Conservation (phyloP, 179 eudicot genomes). For the Amaranthus tricolor region DNA sequence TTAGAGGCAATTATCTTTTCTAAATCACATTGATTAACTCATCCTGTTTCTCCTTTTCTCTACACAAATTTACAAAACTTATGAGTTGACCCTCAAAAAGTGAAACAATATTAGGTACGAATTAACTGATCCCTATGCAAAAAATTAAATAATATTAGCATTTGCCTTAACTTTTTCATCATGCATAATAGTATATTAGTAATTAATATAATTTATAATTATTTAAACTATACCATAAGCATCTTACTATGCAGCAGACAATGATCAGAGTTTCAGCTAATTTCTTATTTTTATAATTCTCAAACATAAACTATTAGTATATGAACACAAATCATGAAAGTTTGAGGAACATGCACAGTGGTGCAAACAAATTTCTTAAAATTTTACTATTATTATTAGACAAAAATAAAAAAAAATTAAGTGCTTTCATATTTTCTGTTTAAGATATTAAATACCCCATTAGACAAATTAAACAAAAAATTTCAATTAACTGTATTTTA, state of each 20-base stretch:
- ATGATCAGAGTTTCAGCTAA: conserved; percentile 22
- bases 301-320: neutral
- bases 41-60: conserved; percentile 27
- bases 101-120: conserved; percentile 34
- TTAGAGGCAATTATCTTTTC: conserved; percentile 12
- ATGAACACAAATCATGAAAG: conserved; percentile 32
- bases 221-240: conserved; percentile 14
- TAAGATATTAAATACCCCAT: no score
- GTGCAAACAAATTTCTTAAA: no score
- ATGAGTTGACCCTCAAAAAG: conserved; percentile 29
- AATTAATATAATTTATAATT: neutral
- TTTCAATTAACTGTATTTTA: no score
- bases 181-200: neutral
- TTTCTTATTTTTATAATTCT: neutral
- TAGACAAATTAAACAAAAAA: no score
- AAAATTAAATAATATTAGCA: neutral
- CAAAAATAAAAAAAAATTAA: no score
- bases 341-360: conserved; percentile 31
- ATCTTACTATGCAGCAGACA: conserved; percentile 33
- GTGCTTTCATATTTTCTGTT: no score
- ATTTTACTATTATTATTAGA: no score
- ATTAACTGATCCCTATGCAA: conserved; percentile 35
- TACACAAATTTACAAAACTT: conserved; percentile 27
- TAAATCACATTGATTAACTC: conserved; percentile 31
- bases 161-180: neutral